Evolutionary conservation across 169 alveolate genomes (phyloP).

Genomic region (Plasmodium adleri): DNA sequence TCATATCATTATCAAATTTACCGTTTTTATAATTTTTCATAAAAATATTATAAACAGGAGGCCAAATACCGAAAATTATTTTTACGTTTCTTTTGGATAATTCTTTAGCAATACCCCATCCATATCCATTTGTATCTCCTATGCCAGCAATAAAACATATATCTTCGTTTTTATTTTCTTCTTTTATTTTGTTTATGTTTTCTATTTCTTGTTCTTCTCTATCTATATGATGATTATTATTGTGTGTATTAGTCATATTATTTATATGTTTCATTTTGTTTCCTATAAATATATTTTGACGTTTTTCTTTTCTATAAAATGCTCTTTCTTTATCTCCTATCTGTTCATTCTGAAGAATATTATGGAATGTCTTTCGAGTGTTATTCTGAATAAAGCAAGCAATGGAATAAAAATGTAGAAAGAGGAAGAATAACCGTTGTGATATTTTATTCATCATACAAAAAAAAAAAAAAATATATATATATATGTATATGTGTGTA

Average conservation of each 20-base stretch:
- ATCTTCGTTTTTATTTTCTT: not conserved
- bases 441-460: not conserved
- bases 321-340: not conserved
- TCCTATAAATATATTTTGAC: slow-evolving; percentile 4
- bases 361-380: not conserved
- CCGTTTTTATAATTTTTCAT: slow-evolving; percentile 72
- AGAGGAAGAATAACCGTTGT: not conserved
- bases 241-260: not conserved
- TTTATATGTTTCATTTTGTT: not conserved
- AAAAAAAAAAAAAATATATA: not conserved
- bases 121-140: slow-evolving; percentile 84
- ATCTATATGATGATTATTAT: not conserved
- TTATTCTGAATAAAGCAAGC: slow-evolving; percentile 9
- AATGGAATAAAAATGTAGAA: not conserved
- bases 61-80: slow-evolving; percentile 80
- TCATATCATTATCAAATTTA: slow-evolving; percentile 74
- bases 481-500: not conserved
- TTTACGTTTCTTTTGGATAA: slow-evolving; percentile 81
- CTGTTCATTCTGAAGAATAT: not conserved
- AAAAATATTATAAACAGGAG: slow-evolving; percentile 79
- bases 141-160: slow-evolving; percentile 79
- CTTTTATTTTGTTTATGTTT: not conserved
- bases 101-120: slow-evolving; percentile 83
- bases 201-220: not conserved
- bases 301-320: slow-evolving; percentile 4